Percentiles rank a stretch among this genome's conserved stretches.
These are phyloP conservation scores for Aspergillus uvarum DNA, from an alignment of 2,329 filamentous ascomycete species.

Conservation along the genomic window DNA sequence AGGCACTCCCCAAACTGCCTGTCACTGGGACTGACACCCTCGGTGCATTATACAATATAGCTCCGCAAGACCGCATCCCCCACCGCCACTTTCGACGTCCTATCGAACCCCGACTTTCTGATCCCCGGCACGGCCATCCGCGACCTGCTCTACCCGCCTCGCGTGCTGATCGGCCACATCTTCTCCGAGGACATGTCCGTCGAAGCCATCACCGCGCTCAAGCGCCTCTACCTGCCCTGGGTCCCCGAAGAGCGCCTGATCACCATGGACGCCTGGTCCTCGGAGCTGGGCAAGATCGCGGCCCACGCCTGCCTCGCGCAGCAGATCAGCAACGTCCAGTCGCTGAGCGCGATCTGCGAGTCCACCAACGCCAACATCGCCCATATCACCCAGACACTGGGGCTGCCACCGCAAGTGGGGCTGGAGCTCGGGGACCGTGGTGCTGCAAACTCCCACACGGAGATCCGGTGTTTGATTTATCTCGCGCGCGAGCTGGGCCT, in stretches of 20 bases:
- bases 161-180: constrained; percentile 23
- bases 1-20: too few relatives aligned
- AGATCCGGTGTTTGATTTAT: constrained; percentile 19
- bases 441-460: constrained; percentile 7
- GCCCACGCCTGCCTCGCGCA: constrained; percentile 18
- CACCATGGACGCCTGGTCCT: constrained; percentile 24
- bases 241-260: constrained; percentile 19
- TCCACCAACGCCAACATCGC: constrained; percentile 15
- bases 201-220: constrained; percentile 15
- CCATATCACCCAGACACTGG: constrained; percentile 14
- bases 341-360: constrained; percentile 16
- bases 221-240: constrained; percentile 19
- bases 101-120: constrained; percentile 23
- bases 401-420: constrained; percentile 5
- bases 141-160: constrained; percentile 16
- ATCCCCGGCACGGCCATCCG: constrained; percentile 16
- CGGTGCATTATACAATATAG: background rate
- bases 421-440: background rate
- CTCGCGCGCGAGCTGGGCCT: constrained; percentile 20
- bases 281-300: constrained; percentile 17
- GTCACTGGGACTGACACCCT: too few relatives aligned
- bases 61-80: constrained; percentile 17
- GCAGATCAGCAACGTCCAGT: constrained; percentile 16
- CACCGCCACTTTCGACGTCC: constrained; percentile 18
- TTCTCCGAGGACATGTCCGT: constrained; percentile 18